Evolutionary conservation across 352 stramenopile genomes (phyloP).

Genomic region (Phytophthora ohioensis): DNA sequence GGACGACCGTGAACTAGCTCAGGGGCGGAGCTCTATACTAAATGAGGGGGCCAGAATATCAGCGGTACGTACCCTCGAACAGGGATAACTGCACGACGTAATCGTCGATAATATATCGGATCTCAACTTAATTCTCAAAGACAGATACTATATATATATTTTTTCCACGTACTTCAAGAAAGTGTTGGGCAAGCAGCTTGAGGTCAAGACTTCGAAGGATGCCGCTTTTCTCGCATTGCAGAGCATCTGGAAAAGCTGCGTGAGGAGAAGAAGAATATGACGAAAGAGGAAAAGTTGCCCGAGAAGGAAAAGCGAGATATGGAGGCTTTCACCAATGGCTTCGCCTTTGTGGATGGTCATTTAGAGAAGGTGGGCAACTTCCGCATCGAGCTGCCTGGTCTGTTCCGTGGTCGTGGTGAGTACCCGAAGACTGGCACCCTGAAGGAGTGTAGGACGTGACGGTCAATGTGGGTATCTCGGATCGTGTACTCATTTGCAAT

Average conservation of each 20-base stretch:
- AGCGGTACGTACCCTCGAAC: no score
- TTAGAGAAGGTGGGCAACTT: conserved; percentile 99
- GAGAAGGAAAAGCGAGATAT: conserved; percentile 93
- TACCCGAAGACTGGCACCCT: conserved; percentile 99
- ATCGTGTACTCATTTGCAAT: conserved; percentile 91
- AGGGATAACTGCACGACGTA: no score
- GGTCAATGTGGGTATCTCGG: conserved; percentile 96
- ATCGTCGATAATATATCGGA: no score
- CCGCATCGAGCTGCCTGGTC: conserved; percentile 96
- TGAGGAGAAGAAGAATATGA: conserved; percentile 96
- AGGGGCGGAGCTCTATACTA: no score
- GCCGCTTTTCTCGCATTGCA: conserved; percentile 97
- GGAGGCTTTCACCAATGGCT: conserved; percentile 95
- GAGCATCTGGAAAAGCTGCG: conserved; percentile 92
- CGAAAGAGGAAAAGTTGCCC: conserved; percentile 93
- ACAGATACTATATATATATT: conserved; percentile 79
- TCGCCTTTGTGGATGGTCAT: conserved; percentile 97
- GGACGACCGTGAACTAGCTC: no score
- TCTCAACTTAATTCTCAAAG: conserved; percentile 60
- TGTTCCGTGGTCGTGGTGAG: conserved; percentile 98
- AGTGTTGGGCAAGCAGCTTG: conserved; percentile 93
- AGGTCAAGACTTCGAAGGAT: conserved; percentile 97
- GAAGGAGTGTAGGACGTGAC: conserved; percentile 98
- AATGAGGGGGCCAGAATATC: no score
- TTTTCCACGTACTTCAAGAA: conserved; percentile 97